Percentiles rank a stretch among this genome's conserved stretches.
Conservation (phyloP, 768 basidiomycete genomes). For the Auricularia heimuer region DNA sequence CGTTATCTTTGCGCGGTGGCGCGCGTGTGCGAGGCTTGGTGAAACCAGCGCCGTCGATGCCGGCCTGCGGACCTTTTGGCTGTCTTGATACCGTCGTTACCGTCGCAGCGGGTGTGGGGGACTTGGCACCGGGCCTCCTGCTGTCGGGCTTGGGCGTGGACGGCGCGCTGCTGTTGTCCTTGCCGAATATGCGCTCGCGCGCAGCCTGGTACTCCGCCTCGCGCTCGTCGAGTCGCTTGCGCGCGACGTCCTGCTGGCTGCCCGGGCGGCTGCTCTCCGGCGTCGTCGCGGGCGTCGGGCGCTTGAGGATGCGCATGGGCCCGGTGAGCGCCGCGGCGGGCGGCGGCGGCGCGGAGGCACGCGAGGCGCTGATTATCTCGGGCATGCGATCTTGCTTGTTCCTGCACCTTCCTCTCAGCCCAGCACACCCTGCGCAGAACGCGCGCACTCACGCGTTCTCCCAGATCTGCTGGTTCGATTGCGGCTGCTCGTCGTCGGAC, state of each 20-base stretch:
- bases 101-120: not conserved
- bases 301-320: constrained; percentile 62
- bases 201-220: constrained; percentile 69
- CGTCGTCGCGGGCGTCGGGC: constrained; percentile 33
- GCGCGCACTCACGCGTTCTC: not conserved
- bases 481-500: not conserved
- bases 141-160: not conserved
- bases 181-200: constrained; percentile 55
- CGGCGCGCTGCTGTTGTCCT: not conserved
- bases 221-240: constrained; percentile 44
- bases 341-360: constrained; percentile 21
- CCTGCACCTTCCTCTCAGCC: not conserved
- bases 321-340: constrained; percentile 52
- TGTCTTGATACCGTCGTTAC: too few relatives aligned
- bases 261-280: constrained; percentile 12
- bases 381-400: constrained; percentile 45
- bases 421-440: not conserved
- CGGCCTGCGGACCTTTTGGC: too few relatives aligned
- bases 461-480: not conserved
- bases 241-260: constrained; percentile 17
- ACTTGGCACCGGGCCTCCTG: not conserved
- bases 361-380: constrained; percentile 21
- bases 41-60: too few relatives aligned
- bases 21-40: too few relatives aligned
- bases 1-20: too few relatives aligned